Percentiles rank a stretch among this genome's conserved stretches.
Evolutionary conservation across 805 yeast genomes (phyloP).

Genomic region (Saccharomycopsis fibuligera): DNA sequence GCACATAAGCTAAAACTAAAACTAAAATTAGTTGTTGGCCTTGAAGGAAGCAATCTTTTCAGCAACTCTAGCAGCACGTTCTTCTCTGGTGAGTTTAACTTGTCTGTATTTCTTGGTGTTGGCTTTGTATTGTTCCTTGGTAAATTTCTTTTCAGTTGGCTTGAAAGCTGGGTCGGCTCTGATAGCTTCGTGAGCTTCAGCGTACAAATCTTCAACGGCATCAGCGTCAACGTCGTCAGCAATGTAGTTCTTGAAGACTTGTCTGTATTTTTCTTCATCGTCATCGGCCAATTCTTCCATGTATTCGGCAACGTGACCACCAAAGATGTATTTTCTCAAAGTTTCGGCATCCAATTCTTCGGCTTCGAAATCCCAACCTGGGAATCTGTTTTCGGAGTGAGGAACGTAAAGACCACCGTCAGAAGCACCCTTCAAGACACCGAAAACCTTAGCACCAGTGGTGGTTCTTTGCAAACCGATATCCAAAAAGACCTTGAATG

Average conservation of each 20-base stretch:
- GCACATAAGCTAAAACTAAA: too few species aligned
- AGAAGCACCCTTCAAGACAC: conserved; percentile 99
- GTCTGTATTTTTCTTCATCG: conserved; percentile 98
- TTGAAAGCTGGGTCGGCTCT: conserved; percentile 92
- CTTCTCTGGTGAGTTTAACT: conserved; percentile 81
- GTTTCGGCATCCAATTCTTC: conserved; percentile 97
- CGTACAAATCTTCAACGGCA: conserved; percentile 90
- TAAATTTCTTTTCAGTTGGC: conserved; percentile 85
- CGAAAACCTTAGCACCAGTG: conserved; percentile 99
- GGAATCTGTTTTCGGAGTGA: conserved; percentile 99
- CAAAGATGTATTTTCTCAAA: conserved; percentile 98
- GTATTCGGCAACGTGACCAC: conserved; percentile 99
- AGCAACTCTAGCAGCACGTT: conserved; percentile 84
- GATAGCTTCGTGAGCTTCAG: conserved; percentile 90
- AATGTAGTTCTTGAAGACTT: conserved; percentile 92
- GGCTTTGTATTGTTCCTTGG: conserved; percentile 98
- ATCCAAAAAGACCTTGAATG: conserved; percentile 99
- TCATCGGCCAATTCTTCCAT: conserved; percentile 99
- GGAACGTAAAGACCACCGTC: conserved; percentile 99
- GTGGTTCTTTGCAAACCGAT: conserved; percentile 99
- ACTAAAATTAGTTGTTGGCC: conserved; percentile 25
- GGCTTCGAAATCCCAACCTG: conserved; percentile 99
- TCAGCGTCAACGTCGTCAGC: conserved; percentile 98
- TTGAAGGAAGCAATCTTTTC: conserved; percentile 92
- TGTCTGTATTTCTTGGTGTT: conserved; percentile 89